Percentiles rank a stretch among this genome's conserved stretches.
These are phyloP conservation scores for Psidium guajava DNA, from an alignment of 345 rosid species.

Conservation along the genomic window DNA sequence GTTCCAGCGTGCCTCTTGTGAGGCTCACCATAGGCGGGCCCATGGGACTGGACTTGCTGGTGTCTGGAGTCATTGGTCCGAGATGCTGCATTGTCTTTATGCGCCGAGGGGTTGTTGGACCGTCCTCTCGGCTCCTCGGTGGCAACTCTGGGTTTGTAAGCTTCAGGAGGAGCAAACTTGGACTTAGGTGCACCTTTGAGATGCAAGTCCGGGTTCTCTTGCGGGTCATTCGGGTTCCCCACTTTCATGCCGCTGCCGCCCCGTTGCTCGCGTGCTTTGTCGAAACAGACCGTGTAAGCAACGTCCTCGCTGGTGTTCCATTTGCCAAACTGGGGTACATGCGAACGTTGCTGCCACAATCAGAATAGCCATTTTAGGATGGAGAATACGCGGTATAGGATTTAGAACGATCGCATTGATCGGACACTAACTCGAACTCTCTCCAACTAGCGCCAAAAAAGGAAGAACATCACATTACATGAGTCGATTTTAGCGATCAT, in stretches of 20 bases:
- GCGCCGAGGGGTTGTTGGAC: constrained; percentile 35
- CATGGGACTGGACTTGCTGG: constrained; percentile 30
- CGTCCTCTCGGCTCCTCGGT: constrained; percentile 17
- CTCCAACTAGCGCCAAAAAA: neutral
- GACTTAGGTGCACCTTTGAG: constrained; percentile 13
- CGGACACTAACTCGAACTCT: neutral
- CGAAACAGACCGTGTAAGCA: constrained; percentile 81
- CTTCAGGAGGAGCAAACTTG: constrained; percentile 29
- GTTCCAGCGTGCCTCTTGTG: constrained; percentile 12
- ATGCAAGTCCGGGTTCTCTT: constrained; percentile 36
- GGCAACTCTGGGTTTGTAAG: neutral
- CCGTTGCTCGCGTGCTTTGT: constrained; percentile 68
- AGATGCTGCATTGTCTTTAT: constrained; percentile 19
- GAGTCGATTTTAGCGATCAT: neutral
- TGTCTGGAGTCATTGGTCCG: constrained; percentile 18
- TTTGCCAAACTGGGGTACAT: constrained; percentile 83
- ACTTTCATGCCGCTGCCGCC: constrained; percentile 20
- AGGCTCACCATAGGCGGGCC: constrained; percentile 30
- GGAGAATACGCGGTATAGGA: neutral
- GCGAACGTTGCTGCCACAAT: constrained; percentile 43
- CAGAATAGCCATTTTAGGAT: neutral
- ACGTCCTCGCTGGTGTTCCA: constrained; percentile 67
- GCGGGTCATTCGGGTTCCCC: constrained; percentile 65
- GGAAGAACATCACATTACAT: neutral
- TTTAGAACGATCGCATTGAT: neutral